A percentile compares a stretch with the other conserved stretches of the same genome.
These are phyloP conservation scores for Pelargonium myrrhifolium DNA, from an alignment of 441 rosid species.

Conservation along the genomic window DNA sequence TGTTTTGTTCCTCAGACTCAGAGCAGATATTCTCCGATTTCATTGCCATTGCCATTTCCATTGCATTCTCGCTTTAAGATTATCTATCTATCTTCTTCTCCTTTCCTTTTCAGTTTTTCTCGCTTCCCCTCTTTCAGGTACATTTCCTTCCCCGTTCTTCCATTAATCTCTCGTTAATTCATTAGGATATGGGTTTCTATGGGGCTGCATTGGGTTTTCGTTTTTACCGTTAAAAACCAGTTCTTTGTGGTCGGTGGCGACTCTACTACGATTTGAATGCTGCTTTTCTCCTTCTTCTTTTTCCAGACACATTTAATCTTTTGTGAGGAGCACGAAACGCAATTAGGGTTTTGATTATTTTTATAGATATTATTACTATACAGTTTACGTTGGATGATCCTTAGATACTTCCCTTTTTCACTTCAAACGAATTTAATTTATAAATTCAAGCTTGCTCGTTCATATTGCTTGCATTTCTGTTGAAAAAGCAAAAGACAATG, in stretches of 20 bases:
- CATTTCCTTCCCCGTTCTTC: not conserved
- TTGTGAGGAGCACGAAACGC: not conserved
- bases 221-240: not conserved
- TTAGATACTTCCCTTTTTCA: constrained; percentile 1
- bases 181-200: not conserved
- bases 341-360: constrained; percentile 9
- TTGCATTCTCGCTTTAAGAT: constrained; percentile 9
- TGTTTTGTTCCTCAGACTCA: constrained; percentile 14
- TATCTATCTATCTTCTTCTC: not conserved
- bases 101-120: not conserved
- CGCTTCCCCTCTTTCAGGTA: constrained; percentile 19
- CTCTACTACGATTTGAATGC: not conserved
- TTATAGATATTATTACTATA: not conserved
- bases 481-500: not conserved
- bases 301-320: not conserved
- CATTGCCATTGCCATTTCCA: constrained; percentile 2
- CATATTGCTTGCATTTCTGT: not conserved
- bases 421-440: not conserved
- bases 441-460: not conserved
- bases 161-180: constrained; percentile 2
- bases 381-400: not conserved
- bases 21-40: constrained; percentile 30
- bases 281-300: not conserved
- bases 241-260: constrained; percentile 2
- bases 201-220: not conserved